phyloP scores from a whole-genome alignment of 371 early-diverging fungal genomes.

The Aphelidium insulamus region DNA sequence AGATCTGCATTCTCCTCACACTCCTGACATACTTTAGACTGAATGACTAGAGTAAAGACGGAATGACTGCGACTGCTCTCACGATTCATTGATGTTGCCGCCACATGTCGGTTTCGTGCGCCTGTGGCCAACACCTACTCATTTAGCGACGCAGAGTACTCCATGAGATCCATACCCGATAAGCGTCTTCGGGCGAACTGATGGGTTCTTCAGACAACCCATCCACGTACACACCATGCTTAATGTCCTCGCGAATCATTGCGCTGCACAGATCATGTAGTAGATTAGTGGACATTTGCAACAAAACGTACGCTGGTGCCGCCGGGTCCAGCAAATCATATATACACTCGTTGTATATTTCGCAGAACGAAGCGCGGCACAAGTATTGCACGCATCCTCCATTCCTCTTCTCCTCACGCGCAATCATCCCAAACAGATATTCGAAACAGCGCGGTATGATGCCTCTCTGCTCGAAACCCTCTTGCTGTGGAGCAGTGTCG shows the following conservation, averaged over 20 bases:
- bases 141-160: too few species aligned
- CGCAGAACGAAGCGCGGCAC: slow-evolving; percentile 56
- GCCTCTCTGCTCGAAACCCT: slow-evolving; percentile 16
- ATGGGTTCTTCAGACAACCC: slow-evolving; percentile 29
- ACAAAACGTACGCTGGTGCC: too few species aligned
- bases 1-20: too few species aligned
- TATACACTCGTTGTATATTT: slow-evolving; percentile 83
- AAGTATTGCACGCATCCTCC: slow-evolving; percentile 24
- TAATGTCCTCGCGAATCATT: slow-evolving; percentile 32
- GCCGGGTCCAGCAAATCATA: slow-evolving; percentile 49
- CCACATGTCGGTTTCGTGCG: slow-evolving; percentile 24
- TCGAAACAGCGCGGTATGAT: slow-evolving; percentile 33
- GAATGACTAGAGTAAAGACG: slow-evolving; percentile 38
- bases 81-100: slow-evolving; percentile 30
- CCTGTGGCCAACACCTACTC: slow-evolving; percentile 27
- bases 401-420: slow-evolving; percentile 12
- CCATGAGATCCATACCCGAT: too few species aligned
- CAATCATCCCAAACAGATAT: slow-evolving; percentile 24
- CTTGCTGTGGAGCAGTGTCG: slow-evolving; percentile 13
- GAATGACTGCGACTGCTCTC: slow-evolving; percentile 43
- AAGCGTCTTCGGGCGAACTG: slow-evolving; percentile 25
- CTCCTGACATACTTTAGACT: too few species aligned
- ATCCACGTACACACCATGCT: slow-evolving; percentile 31
- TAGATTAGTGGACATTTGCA: too few species aligned
- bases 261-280: too few species aligned